Conservation (phyloP, 768 basidiomycete species). For the Xerocomellus intermedius region DNA sequence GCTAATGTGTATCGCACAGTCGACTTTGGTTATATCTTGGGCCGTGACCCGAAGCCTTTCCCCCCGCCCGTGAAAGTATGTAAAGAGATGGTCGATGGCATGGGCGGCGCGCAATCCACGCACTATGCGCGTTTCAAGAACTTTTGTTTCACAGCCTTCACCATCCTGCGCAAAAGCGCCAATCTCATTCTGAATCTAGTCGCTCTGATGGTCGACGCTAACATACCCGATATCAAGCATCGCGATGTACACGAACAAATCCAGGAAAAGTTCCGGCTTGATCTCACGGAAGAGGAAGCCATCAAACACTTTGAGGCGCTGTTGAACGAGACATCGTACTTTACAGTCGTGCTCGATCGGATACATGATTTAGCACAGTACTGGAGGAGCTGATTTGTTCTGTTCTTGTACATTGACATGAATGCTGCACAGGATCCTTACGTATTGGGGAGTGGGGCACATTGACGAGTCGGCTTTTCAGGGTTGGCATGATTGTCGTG, state of each 20-base stretch:
- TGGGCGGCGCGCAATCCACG: constrained; percentile 96
- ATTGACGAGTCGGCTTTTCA: not conserved
- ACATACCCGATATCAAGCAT: constrained; percentile 93
- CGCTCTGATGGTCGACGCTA: constrained; percentile 95
- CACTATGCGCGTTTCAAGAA: constrained; percentile 96
- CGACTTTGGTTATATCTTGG: constrained; percentile 97
- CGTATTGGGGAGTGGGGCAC: not conserved
- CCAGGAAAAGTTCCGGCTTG: constrained; percentile 94
- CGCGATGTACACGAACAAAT: constrained; percentile 86
- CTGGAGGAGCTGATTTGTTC: constrained; percentile 73
- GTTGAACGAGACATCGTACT: constrained; percentile 91
- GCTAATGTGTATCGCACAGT: constrained; percentile 47
- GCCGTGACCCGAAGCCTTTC: constrained; percentile 95
- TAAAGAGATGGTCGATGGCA: constrained; percentile 99
- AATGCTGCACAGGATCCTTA: not conserved
- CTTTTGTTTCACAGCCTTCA: constrained; percentile 97
- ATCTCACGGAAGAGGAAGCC: constrained; percentile 94
- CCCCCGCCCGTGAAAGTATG: constrained; percentile 98
- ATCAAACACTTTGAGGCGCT: constrained; percentile 95
- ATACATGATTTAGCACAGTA: constrained; percentile 92
- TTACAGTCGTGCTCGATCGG: constrained; percentile 89
- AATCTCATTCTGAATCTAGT: constrained; percentile 97
- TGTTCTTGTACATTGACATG: not conserved
- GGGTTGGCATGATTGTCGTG: not conserved
- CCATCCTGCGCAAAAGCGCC: constrained; percentile 92